Evolutionary conservation across 2,329 filamentous ascomycete species (phyloP).

Genomic region (Fusarium sp.): DNA sequence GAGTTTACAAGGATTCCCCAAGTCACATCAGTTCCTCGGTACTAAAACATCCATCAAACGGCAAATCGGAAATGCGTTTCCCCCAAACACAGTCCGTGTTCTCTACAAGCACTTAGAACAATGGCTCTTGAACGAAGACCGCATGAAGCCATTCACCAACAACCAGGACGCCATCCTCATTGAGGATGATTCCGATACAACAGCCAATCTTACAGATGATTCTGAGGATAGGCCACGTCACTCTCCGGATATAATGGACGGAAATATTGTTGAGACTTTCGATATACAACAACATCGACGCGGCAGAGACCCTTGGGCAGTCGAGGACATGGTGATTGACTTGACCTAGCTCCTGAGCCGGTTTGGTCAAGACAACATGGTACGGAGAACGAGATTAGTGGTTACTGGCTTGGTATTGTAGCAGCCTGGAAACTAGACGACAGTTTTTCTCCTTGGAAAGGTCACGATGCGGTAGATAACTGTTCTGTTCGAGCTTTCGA

Average conservation of each 20-base stretch:
- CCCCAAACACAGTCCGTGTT: slow-evolving; percentile 64
- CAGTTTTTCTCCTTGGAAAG: slow-evolving; percentile 7
- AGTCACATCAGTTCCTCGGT: slow-evolving; percentile 64
- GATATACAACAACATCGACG: not conserved
- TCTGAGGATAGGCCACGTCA: not conserved
- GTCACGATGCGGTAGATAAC: not conserved
- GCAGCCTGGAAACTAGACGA: not conserved
- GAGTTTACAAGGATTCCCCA: slow-evolving; percentile 74
- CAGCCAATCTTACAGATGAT: not conserved
- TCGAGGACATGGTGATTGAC: slow-evolving; percentile 31
- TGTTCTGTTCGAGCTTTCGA: not conserved
- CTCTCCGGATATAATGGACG: slow-evolving; percentile 44
- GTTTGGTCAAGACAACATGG: not conserved
- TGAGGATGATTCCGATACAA: slow-evolving; percentile 37
- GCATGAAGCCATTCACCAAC: slow-evolving; percentile 39
- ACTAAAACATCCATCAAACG: slow-evolving; percentile 57
- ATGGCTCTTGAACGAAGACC: slow-evolving; percentile 58
- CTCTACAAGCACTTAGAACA: slow-evolving; percentile 60
- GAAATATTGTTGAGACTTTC: slow-evolving; percentile 1
- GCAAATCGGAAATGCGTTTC: slow-evolving; percentile 85
- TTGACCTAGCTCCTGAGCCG: slow-evolving; percentile 23
- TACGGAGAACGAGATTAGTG: not conserved
- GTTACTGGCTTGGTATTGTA: not conserved
- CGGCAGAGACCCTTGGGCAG: not conserved
- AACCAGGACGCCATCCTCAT: slow-evolving; percentile 38